Base-by-base conservation (phyloP, 2,329 filamentous ascomycete genomes). In the Alternaria sp. region DNA sequence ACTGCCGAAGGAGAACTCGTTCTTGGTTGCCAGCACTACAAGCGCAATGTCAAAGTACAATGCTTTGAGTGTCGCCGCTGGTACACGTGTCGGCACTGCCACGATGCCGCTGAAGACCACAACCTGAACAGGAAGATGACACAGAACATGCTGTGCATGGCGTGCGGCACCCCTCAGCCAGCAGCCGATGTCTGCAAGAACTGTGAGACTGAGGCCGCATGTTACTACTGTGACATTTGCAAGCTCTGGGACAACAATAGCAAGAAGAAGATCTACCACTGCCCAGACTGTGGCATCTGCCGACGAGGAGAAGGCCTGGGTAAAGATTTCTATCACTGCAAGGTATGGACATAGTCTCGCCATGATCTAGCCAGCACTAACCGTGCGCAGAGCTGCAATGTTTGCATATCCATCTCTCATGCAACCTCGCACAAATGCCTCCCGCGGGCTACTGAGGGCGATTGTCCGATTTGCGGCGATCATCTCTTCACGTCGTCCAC, bases 281-380 rank as follows among this genome's bases (percentile, higher is more conserved):
- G 95, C 78, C 87, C 89, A 73, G 95, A 98, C 73, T 99, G 95
- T 78, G 95, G 95, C 5, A 97, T 99, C 63, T 99, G 95, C 76
- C 87, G 95, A 60, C 90, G 94, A 59, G 95, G 95, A 1, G 88
- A 93, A 77, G 95, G 95, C 1, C 83, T 99, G 30, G 94, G 95
- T 4, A 98, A 97, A 76, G 95, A 99, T 76, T 99, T 97, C 77
- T 94, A 96, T 74, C 95, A 99, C 79, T 99, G 95, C 90, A 96
- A 97, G 87, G 93, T 94, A 82, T 78, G 14, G 3, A 12, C n/a
- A 81, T n/a, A 10, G 25, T 36, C 18, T 16, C 9, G 27, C 14
- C 4, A 25, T 8, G 3, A 9, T 9, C 8, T 20, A 20, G n/a
- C 4, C 11, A 14, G 8, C 34, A 51, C 75, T 81, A 65, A 80